Conservation (phyloP, 2,329 filamentous ascomycete species). For the Aspergillus tamarii region DNA sequence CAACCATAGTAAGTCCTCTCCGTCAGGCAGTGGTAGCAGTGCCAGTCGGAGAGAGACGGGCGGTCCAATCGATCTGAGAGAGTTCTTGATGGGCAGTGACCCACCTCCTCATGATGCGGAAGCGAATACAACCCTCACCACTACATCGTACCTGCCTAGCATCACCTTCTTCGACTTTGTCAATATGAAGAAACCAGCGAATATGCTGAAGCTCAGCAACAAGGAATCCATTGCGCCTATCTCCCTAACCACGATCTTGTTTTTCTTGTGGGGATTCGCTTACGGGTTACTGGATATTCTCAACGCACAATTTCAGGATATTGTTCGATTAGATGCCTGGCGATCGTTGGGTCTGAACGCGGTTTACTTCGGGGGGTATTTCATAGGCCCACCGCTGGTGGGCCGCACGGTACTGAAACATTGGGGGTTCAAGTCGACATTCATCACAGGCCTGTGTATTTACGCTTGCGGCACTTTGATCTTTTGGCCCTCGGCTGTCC, state of each 20-base stretch:
- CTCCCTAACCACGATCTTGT: conserved; percentile 73
- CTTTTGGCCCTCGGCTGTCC: conserved; percentile 67
- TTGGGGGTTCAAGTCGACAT: conserved; percentile 66
- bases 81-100: conserved; percentile 58
- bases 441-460: conserved; percentile 62
- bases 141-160: conserved; percentile 34
- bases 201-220: conserved; percentile 61
- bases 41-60: conserved; percentile 1
- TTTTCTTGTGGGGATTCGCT: conserved; percentile 88
- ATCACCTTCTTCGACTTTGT: conserved; percentile 66
- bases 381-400: conserved; percentile 58
- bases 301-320: conserved; percentile 64
- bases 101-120: conserved; percentile 35
- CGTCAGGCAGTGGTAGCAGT: conserved; percentile 20
- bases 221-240: conserved; percentile 61
- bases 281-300: conserved; percentile 85
- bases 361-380: conserved; percentile 64
- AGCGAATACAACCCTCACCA: conserved; percentile 44
- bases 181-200: conserved; percentile 59
- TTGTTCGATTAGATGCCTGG: conserved; percentile 46
- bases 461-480: conserved; percentile 65
- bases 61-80: conserved; percentile 46
- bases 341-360: conserved; percentile 56
- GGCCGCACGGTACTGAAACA: conserved; percentile 58
- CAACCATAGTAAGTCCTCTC: conserved; percentile 23